Base-by-base conservation (phyloP, 164 flowering plant species). In the Magnolia officinalis region DNA sequence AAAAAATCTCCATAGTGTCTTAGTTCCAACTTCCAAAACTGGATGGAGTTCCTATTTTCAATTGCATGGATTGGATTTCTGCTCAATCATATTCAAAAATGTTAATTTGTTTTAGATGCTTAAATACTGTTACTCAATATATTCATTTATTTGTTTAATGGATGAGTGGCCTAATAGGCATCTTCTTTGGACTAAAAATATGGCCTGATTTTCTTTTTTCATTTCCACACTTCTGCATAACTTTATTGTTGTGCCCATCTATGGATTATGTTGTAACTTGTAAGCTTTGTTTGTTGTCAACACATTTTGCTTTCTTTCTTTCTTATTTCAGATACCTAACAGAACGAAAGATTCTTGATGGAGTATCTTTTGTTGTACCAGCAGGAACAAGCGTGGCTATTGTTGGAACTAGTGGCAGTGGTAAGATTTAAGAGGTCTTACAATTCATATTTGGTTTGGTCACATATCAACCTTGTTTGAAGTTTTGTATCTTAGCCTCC, bases 391-490 rank as follows among this genome's bases (percentile, higher is more conserved):
- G 97, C 86, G 97, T 96, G 65, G 99, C 99, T 74, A 90, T 96
- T 85, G 99, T 96, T 85, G 99, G 99, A 78, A 96, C 99, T 20
- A 96, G 99, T 84, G 99, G 99, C 71, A 96, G 99, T 83, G 98
- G 99, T 96, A 91, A 86, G 86, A 61, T 76, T 75, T 69, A 20
- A 74, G 10, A n/a, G 66, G 14, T 31, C 45, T 37, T 31, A 68
- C 16, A 24, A 18, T 29, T 9, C 29, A 68, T 24, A 21, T 23
- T 68, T 55, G 61, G 13, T 55, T 37, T 37, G 18, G 18, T 55
- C 61, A 11, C 61, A 1, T 55, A 16, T 55, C 61, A 55, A 16
- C 61, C 13, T 55, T 55, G 13, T 55, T 11, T 16, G 10, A 55
- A 16, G 61, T 14, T 55, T 16, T 55, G 16, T 11, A 55, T 55